Evolutionary conservation across 2,329 filamentous ascomycete species (phyloP), one percentile per base, ranked within the genome.

Genomic region (Epichloe sibirici): DNA sequence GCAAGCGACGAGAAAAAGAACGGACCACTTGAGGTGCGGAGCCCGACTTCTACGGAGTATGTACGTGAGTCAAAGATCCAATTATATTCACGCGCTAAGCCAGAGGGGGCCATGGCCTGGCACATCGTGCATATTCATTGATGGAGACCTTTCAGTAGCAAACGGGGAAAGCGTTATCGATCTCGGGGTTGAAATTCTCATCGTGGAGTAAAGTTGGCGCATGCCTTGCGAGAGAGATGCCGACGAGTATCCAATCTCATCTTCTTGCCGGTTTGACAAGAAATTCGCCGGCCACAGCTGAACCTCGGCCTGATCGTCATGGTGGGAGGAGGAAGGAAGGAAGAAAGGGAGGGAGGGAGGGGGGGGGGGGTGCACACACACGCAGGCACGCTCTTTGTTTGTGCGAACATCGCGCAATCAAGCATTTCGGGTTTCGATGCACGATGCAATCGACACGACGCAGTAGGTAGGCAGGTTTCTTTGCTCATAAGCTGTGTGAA

Each of bases 121-220:
- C 57, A 59, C 38, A 49, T 53, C 38, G 50, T 56, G 57, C 57
- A 57, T 28, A 28, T 53, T 53, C 25, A 51, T 37, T 25, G 31
- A 40, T 39, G 46, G 28, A 7, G 12, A 45, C 23, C 31, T 44
- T 28, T 31, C 17, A 51, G 48, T 43, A 12, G 11, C 12, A 11
- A 11, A 43, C 5, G 17, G 17, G 11, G n/a, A 5, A 11, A 7
- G 21, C 40, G 15, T 43, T n/a, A 39, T 39, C 40, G 23, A 31
- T 45, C 44, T 45, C 12, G 44, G 17, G 23, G 31, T 31, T 17
- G 15, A 12, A 13, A 45, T 28, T 5, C 25, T 12, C 43, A 25
- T 45, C 43, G 7, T 25, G 13, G 44, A 13, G 17, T 21, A 21
- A 21, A 21, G 11, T 9, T 39, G 12, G 38, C 38, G 38, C 13